Evolutionary conservation across 139 green algal genomes (phyloP), one percentile per base, ranked within the genome.

Genomic region (Diplosphaera chodatii): DNA sequence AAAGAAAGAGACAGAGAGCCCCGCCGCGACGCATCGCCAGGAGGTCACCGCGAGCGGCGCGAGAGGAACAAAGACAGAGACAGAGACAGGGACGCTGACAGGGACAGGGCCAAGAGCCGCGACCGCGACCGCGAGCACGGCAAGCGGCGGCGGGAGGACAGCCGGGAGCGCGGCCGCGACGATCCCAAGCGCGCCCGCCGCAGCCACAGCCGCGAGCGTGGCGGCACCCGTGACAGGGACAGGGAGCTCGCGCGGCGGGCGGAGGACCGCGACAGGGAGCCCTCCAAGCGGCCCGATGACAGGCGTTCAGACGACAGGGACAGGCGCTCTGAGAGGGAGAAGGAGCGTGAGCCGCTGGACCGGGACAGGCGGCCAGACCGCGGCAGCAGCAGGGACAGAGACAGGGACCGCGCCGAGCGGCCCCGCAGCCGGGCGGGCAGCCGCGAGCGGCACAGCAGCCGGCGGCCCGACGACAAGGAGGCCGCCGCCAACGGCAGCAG

Each of bases 131-230:
- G 48, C 3, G 64, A 68, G 1, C 31, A 28, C 34, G 32, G 33
- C 34, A 70, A 59, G n/a, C 66, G 66, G 6, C 64, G 64, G 32
- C 33, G 71, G 34, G 69, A 64, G 28, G 62, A 64, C n/a, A 77
- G 72, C 73, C 69, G 41, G 28, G 55, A 69, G 31, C 66, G 73
- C 48, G 48, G 48, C 16, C 48, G 48, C 13, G 48, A 59, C 10
- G 48, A 59, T 3, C 10, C 48, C 25, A 34, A 78, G 1, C 66
- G 73, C 34, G 25, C 13, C 48, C 48, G 48, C 16, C 48, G 48
- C 48, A 77, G 55, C 59, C 59, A 21, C 30, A 67, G 56, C 23
- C 37, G n/a, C 63, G 70, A 64, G 27, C 40, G 62, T 62, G 62
- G 33, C 41, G 68, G 21, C 31, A 75, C 29, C 15, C 63, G 63